Conservation (phyloP, 2,329 filamentous ascomycete species). For the Colletotrichum cereale region DNA sequence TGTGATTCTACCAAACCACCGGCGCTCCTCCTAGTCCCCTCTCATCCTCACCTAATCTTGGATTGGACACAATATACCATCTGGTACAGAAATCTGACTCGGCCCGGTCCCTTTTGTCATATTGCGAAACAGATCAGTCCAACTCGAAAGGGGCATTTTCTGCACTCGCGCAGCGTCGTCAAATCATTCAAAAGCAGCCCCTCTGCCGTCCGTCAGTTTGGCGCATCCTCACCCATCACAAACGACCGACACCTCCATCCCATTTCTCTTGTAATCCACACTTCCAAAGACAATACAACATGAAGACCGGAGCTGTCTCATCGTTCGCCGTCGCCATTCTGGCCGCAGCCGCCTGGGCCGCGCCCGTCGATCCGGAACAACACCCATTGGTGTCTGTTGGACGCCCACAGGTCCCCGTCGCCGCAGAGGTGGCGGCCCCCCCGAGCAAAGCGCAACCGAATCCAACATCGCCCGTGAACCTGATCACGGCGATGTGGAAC, state of each 20-base stretch:
- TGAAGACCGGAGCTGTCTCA: conserved; percentile 18
- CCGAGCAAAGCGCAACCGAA: background rate
- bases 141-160: background rate
- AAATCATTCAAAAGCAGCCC: background rate
- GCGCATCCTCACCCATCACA: background rate
- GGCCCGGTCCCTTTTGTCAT: background rate
- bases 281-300: background rate
- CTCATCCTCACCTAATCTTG: background rate
- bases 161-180: background rate
- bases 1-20: conserved; percentile 6
- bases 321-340: conserved; percentile 5
- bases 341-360: conserved; percentile 6
- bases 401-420: background rate
- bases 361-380: conserved; percentile 29
- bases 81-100: background rate
- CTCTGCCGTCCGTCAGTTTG: background rate
- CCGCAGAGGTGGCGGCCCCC: background rate
- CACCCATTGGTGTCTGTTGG: background rate
- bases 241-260: background rate
- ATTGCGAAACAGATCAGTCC: no score
- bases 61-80: background rate
- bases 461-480: background rate
- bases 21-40: conserved; percentile 3
- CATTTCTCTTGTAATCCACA: no score
- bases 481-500: conserved; percentile 26